Percentiles rank a stretch among this genome's conserved stretches.
Conservation (phyloP, 305 asterid genomes). For the Rubia balearica region DNA sequence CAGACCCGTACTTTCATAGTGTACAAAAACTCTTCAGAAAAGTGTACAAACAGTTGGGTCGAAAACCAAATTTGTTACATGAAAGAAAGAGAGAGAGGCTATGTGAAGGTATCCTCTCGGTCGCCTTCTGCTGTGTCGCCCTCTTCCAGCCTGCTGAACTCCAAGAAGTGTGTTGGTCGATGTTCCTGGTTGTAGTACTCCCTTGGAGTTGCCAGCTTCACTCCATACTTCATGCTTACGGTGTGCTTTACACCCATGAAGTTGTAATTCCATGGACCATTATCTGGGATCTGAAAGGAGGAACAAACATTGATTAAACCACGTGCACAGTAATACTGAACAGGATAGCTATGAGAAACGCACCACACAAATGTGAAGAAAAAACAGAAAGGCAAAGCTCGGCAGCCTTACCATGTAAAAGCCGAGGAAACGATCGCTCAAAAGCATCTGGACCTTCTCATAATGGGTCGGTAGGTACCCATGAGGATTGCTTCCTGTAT, state of each 20-base stretch:
- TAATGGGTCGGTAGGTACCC: conserved; percentile 93
- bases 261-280: conserved; percentile 95
- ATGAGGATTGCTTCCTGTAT: conserved; percentile 87
- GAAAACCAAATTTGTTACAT: neutral
- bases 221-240: conserved; percentile 78
- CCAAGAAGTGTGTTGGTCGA: conserved; percentile 88
- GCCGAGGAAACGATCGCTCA: conserved; percentile 98
- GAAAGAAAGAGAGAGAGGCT: neutral
- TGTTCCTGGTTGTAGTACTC: conserved; percentile 94
- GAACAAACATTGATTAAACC: neutral
- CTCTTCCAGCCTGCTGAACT: conserved; percentile 93
- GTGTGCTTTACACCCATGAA: conserved; percentile 97
- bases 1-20: neutral
- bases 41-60: neutral
- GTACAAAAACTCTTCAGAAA: neutral
- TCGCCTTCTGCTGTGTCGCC: conserved; percentile 80
- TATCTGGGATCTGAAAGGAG: conserved; percentile 66
- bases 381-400: neutral
- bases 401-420: conserved; percentile 78
- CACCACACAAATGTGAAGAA: neutral
- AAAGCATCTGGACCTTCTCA: conserved; percentile 97
- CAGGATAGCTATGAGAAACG: neutral
- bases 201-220: conserved; percentile 84
- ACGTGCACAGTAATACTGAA: neutral
- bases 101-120: conserved; percentile 68